Evolutionary conservation across 179 eudicot species (phyloP), one percentile per base, ranked within the genome.

Genomic region (Gypsophila paniculata): DNA sequence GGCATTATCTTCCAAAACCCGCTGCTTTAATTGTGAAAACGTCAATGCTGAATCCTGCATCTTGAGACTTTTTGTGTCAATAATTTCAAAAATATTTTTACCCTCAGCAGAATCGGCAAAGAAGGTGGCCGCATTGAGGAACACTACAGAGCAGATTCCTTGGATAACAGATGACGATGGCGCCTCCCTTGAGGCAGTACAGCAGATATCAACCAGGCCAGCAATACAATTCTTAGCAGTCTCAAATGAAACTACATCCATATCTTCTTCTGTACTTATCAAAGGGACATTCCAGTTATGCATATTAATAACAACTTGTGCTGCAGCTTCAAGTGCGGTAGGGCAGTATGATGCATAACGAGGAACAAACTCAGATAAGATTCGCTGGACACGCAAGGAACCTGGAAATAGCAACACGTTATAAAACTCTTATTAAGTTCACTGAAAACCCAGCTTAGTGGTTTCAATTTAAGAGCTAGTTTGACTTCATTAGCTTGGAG

Each of bases 291-390:
- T 89, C 84, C 91, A 83, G 80, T 87, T 86, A 77, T 95, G 89
- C 86, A 92, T 86, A 86, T 92, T 83, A 57, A 95, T 85, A 61
- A 83, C 79, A 60, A 84, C 96, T 82, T 90, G 91, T 64, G 85
- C 86, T 9, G 98, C 97, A 77, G 97, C 96, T 83, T 95, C 99
- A 77, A 95, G 96, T 69, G 99, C 98, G 68, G 90, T 89, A 15
- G 98, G 99, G 76, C 96, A 95, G 76, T 78, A 82, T 34, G 87
- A 76, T 59, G 96, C 96, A 86, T 87, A 95, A 57, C 86, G 85
- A 19, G 97, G 96, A 55, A 95, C 82, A 39, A 84, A 77, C 63
- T 85, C 93, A 53, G 96, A 91, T 29, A 89, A 86, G 67, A 92
- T 80, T 46, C 98, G 91, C 75, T 87, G 89, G 72, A 85, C 90